Evolutionary conservation across 2,329 filamentous ascomycete genomes (phyloP), one percentile per base, ranked within the genome.

Genomic region (Arthrinium puccinioides): DNA sequence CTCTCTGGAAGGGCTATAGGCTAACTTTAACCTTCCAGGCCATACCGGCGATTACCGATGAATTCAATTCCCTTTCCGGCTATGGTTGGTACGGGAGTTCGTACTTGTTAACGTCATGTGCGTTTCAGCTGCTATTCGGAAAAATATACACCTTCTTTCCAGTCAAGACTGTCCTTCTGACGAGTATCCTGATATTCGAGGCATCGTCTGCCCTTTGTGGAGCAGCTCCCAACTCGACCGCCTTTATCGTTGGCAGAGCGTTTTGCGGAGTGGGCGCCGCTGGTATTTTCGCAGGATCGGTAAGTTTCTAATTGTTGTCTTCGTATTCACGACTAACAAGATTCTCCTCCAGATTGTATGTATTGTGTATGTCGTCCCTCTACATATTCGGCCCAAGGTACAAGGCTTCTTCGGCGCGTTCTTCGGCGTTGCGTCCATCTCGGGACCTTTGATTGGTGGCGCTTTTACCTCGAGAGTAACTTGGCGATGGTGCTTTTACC

Each of bases 401-500:
- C 56, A 61, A 37, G 59, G 60, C 26, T 39, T 61, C 25, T 54
- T 57, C 32, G 58, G 59, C 13, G 59, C 54, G 34, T 47, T 61
- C 10, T 62, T 61, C 14, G 59, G 55, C 18, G 42, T 63, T 11
- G 56, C 56, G 4, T 56, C 56, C 3, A 52, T 62, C 19, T 39
- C 61, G 6, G 60, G 60, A 0, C 61, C 61, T 9, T 50, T 63
- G 6, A 47, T 64, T 1, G 61, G 61, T 13, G 61, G 61, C 14
- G 59, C 55, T 2, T 61, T 64, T 40, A 63, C 61, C 2, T 54
- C 54, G 3, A 52, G 52, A 2, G 57, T 61, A 10, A 55, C 54
- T 4, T 63, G 60, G 60, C 48, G 60, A n/a, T 63, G 60, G 54
- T 62, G 58, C 26, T 63, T 64, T 41, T 63, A 61, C 35, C 56